phyloP scores from a whole-genome alignment of 352 stramenopile species.

The Pythium myriotylum region DNA sequence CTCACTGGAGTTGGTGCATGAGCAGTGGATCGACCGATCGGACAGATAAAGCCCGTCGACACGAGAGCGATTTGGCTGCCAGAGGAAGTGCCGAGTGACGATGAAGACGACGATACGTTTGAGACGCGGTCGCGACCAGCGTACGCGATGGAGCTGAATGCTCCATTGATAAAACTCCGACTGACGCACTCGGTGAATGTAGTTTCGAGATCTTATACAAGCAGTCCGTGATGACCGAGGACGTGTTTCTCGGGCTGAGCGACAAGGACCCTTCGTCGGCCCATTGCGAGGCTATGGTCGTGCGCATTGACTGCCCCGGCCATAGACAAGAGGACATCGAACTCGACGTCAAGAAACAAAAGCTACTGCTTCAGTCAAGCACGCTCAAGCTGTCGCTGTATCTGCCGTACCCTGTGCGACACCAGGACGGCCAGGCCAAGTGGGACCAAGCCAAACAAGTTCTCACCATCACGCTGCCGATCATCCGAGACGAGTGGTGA shows the following conservation, averaged over 20 bases:
- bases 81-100: conserved; percentile 72
- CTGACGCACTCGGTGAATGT: neutral
- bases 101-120: conserved; percentile 69
- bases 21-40: conserved; percentile 63
- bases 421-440: conserved; percentile 72
- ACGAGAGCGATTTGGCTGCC: conserved; percentile 74
- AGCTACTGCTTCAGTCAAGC: conserved; percentile 67
- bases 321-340: conserved; percentile 77
- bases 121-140: conserved; percentile 54
- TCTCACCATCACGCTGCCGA: conserved; percentile 69
- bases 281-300: conserved; percentile 80
- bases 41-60: conserved; percentile 63
- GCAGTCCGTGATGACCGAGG: conserved; percentile 86
- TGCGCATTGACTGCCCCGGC: conserved; percentile 67
- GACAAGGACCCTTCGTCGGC: conserved; percentile 85
- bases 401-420: conserved; percentile 70
- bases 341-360: conserved; percentile 79
- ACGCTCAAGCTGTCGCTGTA: conserved; percentile 69
- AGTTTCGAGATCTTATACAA: conserved; percentile 87
- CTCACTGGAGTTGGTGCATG: too few relatives aligned
- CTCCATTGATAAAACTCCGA: neutral
- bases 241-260: conserved; percentile 80
- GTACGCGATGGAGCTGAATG: conserved; percentile 31
- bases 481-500: conserved; percentile 78
- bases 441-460: conserved; percentile 59